These are phyloP conservation scores for Neurospora sp. DNA, from an alignment of 495 filamentous ascomycete species.

Conservation along the genomic window DNA sequence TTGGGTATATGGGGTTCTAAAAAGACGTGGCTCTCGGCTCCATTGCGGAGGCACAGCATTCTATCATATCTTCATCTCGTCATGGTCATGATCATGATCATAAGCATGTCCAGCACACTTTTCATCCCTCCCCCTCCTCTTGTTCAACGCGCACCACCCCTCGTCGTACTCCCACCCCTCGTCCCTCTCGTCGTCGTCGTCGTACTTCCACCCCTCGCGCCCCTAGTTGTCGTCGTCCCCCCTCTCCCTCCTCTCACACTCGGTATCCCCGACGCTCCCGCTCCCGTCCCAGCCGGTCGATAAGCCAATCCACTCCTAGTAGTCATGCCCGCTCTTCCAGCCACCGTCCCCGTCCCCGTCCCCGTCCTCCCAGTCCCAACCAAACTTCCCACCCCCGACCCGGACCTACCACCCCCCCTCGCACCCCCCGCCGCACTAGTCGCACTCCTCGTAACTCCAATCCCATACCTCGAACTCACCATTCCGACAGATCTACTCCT, in stretches of 20 bases:
- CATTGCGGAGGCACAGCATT: background rate
- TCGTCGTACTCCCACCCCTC: background rate
- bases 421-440: conserved; percentile 29
- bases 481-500: conserved; percentile 11
- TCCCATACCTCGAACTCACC: conserved; percentile 17
- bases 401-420: conserved; percentile 27
- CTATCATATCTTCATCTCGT: background rate
- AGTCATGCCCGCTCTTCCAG: background rate
- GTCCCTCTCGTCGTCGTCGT: conserved; percentile 6
- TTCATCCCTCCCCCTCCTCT: background rate
- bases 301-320: background rate
- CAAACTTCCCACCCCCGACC: conserved; percentile 7
- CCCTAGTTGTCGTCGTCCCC: conserved; percentile 8
- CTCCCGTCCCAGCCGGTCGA: background rate
- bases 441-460: conserved; percentile 19
- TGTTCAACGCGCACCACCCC: conserved; percentile 7
- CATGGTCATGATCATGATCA: background rate
- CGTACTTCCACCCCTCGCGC: conserved; percentile 10
- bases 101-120: background rate
- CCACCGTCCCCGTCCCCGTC: background rate
- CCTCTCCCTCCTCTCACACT: conserved; percentile 18
- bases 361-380: background rate
- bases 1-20: background rate
- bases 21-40: background rate
- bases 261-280: background rate